A percentile compares a stretch with the other conserved stretches of the same genome.
Evolutionary conservation across 768 basidiomycete species (phyloP).

Genomic region (Macrolepiota fuliginosa): DNA sequence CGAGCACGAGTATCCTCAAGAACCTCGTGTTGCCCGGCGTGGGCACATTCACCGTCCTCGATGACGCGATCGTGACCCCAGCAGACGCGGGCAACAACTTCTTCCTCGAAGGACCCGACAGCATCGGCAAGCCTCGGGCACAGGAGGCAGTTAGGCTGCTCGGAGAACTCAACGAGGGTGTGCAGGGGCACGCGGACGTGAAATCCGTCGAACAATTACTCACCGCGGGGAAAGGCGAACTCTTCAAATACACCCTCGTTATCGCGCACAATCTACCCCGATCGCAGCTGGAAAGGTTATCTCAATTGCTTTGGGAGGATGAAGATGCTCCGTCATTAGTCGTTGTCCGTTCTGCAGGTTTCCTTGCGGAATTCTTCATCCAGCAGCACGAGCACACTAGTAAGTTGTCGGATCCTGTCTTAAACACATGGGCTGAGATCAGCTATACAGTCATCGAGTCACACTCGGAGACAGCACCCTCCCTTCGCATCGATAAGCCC

Average conservation of each 20-base stretch:
- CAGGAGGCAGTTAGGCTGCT: slow-evolving; percentile 75
- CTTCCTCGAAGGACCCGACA: slow-evolving; percentile 77
- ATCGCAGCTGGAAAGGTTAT: slow-evolving; percentile 52
- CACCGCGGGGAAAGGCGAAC: slow-evolving; percentile 32
- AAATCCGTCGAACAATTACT: slow-evolving; percentile 58
- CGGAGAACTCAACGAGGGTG: slow-evolving; percentile 84
- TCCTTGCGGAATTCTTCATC: slow-evolving; percentile 83
- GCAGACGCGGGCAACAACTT: slow-evolving; percentile 96
- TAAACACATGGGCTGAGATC: not conserved
- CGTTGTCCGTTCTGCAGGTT: slow-evolving; percentile 81
- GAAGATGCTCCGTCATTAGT: slow-evolving; percentile 65
- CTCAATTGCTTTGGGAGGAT: slow-evolving; percentile 67
- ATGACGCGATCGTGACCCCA: slow-evolving; percentile 54
- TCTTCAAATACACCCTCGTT: slow-evolving; percentile 66
- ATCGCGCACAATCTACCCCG: slow-evolving; percentile 80
- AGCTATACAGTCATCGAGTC: slow-evolving; percentile 73
- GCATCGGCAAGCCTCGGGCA: slow-evolving; percentile 79
- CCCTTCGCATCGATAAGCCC: slow-evolving; percentile 83
- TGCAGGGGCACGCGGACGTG: slow-evolving; percentile 64
- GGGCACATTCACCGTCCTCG: slow-evolving; percentile 93
- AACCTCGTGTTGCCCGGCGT: slow-evolving; percentile 96
- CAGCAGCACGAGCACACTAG: slow-evolving; percentile 88
- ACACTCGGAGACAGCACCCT: slow-evolving; percentile 74
- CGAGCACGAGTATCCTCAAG: slow-evolving; percentile 88
- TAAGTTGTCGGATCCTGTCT: slow-evolving; percentile 33